A percentile compares a stretch with the other conserved stretches of the same genome.
Evolutionary conservation across 176 grass and related monocot species (phyloP).

Genomic region (Tillandsia fasciculata): DNA sequence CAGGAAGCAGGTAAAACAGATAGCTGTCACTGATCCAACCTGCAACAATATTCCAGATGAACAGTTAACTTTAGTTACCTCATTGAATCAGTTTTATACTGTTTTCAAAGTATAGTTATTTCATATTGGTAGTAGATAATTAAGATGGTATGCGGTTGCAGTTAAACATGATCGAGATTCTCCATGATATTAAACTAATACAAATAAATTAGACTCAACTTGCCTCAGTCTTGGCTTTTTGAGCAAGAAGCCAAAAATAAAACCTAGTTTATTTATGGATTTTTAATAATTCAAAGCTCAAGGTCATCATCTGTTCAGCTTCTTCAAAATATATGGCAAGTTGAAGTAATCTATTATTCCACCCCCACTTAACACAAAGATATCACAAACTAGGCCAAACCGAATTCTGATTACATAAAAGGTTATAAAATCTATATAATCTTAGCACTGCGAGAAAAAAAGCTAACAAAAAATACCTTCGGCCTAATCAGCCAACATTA

Average conservation of each 20-base stretch:
- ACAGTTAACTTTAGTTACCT: slow-evolving; percentile 6
- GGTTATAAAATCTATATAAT: too few relatives aligned
- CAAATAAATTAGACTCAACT: neutral
- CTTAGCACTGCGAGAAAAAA: too few relatives aligned
- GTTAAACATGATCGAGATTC: too few relatives aligned
- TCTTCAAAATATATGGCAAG: neutral
- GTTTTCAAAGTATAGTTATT: neutral
- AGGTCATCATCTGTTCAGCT: neutral
- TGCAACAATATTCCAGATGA: slow-evolving; percentile 22
- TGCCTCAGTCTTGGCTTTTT: neutral
- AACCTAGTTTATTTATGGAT: neutral
- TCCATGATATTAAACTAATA: too few relatives aligned
- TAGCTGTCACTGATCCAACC: slow-evolving; percentile 78
- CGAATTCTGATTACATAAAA: too few relatives aligned
- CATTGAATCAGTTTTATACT: slow-evolving; percentile 4
- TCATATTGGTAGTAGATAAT: neutral
- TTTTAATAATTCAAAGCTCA: neutral
- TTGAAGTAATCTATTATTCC: neutral
- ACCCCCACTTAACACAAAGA: neutral
- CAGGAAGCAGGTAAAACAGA: slow-evolving; percentile 78
- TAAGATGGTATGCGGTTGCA: too few relatives aligned
- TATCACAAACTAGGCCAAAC: neutral
- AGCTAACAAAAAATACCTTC: too few relatives aligned
- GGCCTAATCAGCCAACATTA: too few relatives aligned
- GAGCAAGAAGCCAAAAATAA: neutral